Evolutionary conservation across 192 early-diverging fungal genomes (phyloP), one percentile per base, ranked within the genome.

Genomic region (Coemansia umbellata): DNA sequence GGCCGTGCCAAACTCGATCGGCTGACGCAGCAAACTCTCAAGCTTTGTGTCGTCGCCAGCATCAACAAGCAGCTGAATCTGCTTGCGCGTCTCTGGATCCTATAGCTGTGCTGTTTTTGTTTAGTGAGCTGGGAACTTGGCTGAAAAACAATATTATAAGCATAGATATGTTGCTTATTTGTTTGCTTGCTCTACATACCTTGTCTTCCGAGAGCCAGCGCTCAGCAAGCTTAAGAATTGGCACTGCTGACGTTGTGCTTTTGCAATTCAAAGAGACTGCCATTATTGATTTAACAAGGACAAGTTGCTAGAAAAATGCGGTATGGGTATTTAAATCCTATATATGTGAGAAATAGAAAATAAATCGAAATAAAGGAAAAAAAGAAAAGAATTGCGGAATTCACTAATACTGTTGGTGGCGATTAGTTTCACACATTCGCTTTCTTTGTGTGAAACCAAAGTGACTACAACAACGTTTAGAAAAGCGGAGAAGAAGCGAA

Each of bases 1-100:
- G 19, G 91, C 88, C 3, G 91, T 94, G 30, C 91, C 91, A 61
- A 92, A 94, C 69, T 91, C 83, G 55, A 94, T 86, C 17, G 68
- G 74, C 13, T 53, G 22, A 4, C 74, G 58, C 36, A 77, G 55
- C 13, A 77, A 55, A 26, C 26, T 33, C 55, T 77, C 68, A 4
- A 77, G 63, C 41, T 37, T 23, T 26, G 31, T 50, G 8, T 56
- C 28, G 31, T 77, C 47, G 31, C 45, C 47, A 26, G 50, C 22
- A 1, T 44, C 63, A 17, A 67, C 55, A 23, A 77, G 63, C 1
- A 33, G 30, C 30, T 69, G 47, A 47, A 77, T 77, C 52, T 77
- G 74, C 5, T 50, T 35, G 7, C 74, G 67, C 17, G 74, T 71
- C 53, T 54, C 31, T 22, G 74, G 66, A 31, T 71, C 74, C n/a